phyloP scores from a whole-genome alignment of 768 basidiomycete species.

The Rhodosporidiobolus sp. region DNA sequence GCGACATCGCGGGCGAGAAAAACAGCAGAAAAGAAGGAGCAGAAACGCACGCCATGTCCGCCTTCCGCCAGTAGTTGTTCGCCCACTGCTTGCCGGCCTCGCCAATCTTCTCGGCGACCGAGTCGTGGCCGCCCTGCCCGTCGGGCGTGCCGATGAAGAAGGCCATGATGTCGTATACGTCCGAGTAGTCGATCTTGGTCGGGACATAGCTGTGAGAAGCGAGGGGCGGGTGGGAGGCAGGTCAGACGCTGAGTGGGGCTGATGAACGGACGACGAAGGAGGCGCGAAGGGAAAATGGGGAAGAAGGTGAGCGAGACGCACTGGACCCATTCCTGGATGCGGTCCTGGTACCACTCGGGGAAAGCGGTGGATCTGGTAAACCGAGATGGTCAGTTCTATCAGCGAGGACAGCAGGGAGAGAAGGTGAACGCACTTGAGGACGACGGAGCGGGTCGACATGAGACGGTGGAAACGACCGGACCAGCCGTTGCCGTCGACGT shows the following conservation, averaged over 20 bases:
- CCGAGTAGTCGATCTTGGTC: slow-evolving; percentile 50
- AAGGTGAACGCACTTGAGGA: slow-evolving; percentile 82
- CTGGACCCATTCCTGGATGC: slow-evolving; percentile 47
- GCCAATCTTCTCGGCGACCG: slow-evolving; percentile 49
- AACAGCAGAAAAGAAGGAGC: slow-evolving; percentile 1
- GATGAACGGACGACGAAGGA: too few species aligned
- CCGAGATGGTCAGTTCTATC: slow-evolving; percentile 27
- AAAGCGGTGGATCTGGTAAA: slow-evolving; percentile 41
- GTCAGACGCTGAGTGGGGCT: neutral
- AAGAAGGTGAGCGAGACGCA: slow-evolving; percentile 12
- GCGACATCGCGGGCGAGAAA: neutral
- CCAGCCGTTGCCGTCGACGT: slow-evolving; percentile 37
- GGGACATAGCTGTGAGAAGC: slow-evolving; percentile 48
- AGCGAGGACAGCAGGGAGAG: slow-evolving; percentile 56
- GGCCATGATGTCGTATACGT: slow-evolving; percentile 50
- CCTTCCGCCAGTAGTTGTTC: slow-evolving; percentile 47
- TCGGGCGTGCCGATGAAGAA: slow-evolving; percentile 45
- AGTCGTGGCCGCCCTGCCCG: slow-evolving; percentile 47
- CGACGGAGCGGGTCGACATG: slow-evolving; percentile 76
- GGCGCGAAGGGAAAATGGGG: neutral
- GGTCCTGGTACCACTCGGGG: slow-evolving; percentile 44
- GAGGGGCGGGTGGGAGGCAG: too few species aligned
- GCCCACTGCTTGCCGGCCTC: slow-evolving; percentile 49
- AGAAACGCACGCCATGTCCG: slow-evolving; percentile 48
- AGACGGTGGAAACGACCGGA: slow-evolving; percentile 54